These are phyloP conservation scores for Penicillium sp. DNA, from an alignment of 2,329 filamentous ascomycete species.

Conservation along the genomic window DNA sequence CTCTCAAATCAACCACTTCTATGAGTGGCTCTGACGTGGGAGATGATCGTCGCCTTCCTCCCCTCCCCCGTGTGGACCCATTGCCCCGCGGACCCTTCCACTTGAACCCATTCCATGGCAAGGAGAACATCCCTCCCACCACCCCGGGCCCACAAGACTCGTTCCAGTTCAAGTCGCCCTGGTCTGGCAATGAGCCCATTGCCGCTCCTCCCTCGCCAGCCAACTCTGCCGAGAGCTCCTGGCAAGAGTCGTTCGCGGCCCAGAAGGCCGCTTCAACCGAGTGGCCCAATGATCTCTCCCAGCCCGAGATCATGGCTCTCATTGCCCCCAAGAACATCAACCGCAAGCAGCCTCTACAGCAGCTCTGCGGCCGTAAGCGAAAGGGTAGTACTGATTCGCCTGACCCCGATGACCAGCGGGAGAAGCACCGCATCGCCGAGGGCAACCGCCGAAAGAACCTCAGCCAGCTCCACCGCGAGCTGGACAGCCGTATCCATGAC, in stretches of 20 bases:
- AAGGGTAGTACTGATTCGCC: conserved; percentile 34
- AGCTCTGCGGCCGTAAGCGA: conserved; percentile 42
- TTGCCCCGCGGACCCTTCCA: conserved; percentile 40
- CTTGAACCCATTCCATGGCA: conserved; percentile 33
- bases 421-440: conserved; percentile 44
- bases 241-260: conserved; percentile 34
- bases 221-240: conserved; percentile 39
- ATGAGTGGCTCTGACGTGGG: conserved; percentile 29
- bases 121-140: conserved; percentile 30
- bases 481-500: conserved; percentile 40
- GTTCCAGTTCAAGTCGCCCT: conserved; percentile 36
- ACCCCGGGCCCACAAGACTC: conserved; percentile 36
- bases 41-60: conserved; percentile 39
- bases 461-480: conserved; percentile 39
- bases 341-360: conserved; percentile 41
- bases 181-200: conserved; percentile 30
- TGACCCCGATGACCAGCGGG: conserved; percentile 39
- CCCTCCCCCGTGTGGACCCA: conserved; percentile 39
- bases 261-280: conserved; percentile 30
- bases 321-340: conserved; percentile 39
- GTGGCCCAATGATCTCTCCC: conserved; percentile 37
- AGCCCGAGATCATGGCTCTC: conserved; percentile 34
- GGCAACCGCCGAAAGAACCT: conserved; percentile 43
- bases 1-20: conserved; percentile 19
- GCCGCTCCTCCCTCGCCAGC: conserved; percentile 39